Evolutionary conservation across 805 yeast species (phyloP).

Genomic region (Candida railenensis): DNA sequence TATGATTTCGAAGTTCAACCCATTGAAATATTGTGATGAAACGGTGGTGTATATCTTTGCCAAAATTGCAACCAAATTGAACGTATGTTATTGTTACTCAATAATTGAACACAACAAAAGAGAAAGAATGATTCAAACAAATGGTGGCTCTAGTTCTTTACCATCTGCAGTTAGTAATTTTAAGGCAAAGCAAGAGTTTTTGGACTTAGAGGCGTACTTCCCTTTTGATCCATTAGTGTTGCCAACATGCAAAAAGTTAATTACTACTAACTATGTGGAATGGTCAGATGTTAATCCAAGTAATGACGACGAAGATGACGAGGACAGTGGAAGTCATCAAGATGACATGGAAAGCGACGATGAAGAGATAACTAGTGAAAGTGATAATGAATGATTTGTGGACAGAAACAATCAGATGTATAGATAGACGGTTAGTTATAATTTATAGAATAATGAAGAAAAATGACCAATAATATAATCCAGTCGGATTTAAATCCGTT

Average conservation of each 20-base stretch:
- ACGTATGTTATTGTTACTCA: slow-evolving; percentile 89
- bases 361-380: slow-evolving; percentile 21
- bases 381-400: slow-evolving; percentile 13
- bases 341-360: slow-evolving; percentile 26
- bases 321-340: slow-evolving; percentile 29
- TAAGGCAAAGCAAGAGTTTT: slow-evolving; percentile 73
- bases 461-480: background rate
- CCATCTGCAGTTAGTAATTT: slow-evolving; percentile 40
- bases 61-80: slow-evolving; percentile 82
- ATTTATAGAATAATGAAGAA: background rate
- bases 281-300: slow-evolving; percentile 59
- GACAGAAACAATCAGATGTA: background rate
- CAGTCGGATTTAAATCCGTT: too few species aligned
- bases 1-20: slow-evolving; percentile 86
- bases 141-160: slow-evolving; percentile 18
- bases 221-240: slow-evolving; percentile 92
- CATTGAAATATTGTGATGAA: slow-evolving; percentile 88
- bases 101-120: slow-evolving; percentile 88
- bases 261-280: slow-evolving; percentile 61
- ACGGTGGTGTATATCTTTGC: slow-evolving; percentile 94
- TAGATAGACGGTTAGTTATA: background rate
- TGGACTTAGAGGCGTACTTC: slow-evolving; percentile 90
- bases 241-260: slow-evolving; percentile 53
- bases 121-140: slow-evolving; percentile 53
- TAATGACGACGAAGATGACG: slow-evolving; percentile 64